A percentile compares a stretch with the other conserved stretches of the same genome.
Evolutionary conservation across 1,284 basidiomycete genomes (phyloP).

Genomic region (Puccinia novopanici): DNA sequence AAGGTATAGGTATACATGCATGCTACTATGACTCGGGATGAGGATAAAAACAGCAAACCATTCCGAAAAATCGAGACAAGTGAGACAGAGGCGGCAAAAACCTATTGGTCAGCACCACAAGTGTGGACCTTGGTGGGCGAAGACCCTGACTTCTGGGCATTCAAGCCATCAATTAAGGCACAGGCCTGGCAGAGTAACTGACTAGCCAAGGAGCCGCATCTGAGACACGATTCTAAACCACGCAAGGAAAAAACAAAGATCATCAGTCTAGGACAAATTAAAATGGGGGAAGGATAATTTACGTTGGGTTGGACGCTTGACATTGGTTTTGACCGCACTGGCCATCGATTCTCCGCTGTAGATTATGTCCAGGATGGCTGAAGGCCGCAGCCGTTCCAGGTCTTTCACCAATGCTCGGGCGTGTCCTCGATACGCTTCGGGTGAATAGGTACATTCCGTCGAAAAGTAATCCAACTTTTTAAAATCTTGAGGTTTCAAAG

Average conservation of each 20-base stretch:
- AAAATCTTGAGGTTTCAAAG: slow-evolving; percentile 47
- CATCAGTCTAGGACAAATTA: neutral
- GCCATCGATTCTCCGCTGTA: slow-evolving; percentile 73
- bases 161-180: slow-evolving; percentile 43
- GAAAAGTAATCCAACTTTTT: slow-evolving; percentile 88
- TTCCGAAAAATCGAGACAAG: neutral
- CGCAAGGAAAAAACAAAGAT: slow-evolving; percentile 61
- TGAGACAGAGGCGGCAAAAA: neutral
- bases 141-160: neutral
- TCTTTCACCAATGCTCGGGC: slow-evolving; percentile 93
- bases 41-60: neutral
- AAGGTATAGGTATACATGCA: too few species aligned
- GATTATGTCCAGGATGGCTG: slow-evolving; percentile 95
- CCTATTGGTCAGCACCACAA: slow-evolving; percentile 11
- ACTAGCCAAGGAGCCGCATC: slow-evolving; percentile 83
- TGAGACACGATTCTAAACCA: slow-evolving; percentile 73
- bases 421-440: slow-evolving; percentile 89
- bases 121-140: slow-evolving; percentile 1
- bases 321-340: slow-evolving; percentile 60
- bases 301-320: slow-evolving; percentile 61
- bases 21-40: too few species aligned
- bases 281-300: neutral
- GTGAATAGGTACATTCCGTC: slow-evolving; percentile 98
- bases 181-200: slow-evolving; percentile 46
- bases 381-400: slow-evolving; percentile 86